Conservation (phyloP, 2,329 filamentous ascomycete species). For the Zymoseptoria passerinii region DNA sequence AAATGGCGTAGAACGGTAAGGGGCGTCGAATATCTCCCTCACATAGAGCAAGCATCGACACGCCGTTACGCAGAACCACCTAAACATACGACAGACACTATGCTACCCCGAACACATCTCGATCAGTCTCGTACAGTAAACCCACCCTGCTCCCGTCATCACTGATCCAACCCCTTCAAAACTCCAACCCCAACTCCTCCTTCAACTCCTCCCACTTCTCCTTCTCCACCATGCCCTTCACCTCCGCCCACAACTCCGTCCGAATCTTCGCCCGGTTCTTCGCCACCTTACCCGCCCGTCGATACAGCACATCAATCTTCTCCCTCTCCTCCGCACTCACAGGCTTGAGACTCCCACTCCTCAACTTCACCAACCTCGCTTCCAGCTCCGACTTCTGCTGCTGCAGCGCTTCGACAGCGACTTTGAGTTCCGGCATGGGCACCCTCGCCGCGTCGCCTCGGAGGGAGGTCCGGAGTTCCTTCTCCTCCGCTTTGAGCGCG, state of each 20-base stretch:
- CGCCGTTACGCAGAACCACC: background rate
- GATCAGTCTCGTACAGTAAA: background rate
- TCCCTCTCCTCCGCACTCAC: conserved; percentile 43
- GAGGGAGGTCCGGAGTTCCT: conserved; percentile 42
- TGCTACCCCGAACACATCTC: background rate
- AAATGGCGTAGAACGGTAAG: no score
- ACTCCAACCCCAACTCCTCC: conserved; percentile 32
- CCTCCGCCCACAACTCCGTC: conserved; percentile 43
- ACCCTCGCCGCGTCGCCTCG: conserved; percentile 41
- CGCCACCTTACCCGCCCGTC: conserved; percentile 34
- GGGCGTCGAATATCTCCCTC: no score
- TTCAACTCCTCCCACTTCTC: conserved; percentile 20
- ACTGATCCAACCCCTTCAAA: conserved; percentile 1
- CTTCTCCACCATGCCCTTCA: conserved; percentile 36
- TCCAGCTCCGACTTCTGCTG: conserved; percentile 36
- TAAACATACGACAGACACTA: background rate
- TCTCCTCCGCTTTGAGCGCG: conserved; percentile 39
- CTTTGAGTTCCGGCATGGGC: conserved; percentile 43
- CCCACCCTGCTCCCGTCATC: background rate
- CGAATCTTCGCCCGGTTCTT: conserved; percentile 41
- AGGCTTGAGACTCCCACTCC: conserved; percentile 35
- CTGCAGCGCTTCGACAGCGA: conserved; percentile 37
- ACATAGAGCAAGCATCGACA: no score
- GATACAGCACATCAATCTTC: conserved; percentile 40
- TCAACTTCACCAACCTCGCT: conserved; percentile 35